Base-by-base conservation (phyloP, 305 asterid species). In the Fraxinus angustifolia region DNA sequence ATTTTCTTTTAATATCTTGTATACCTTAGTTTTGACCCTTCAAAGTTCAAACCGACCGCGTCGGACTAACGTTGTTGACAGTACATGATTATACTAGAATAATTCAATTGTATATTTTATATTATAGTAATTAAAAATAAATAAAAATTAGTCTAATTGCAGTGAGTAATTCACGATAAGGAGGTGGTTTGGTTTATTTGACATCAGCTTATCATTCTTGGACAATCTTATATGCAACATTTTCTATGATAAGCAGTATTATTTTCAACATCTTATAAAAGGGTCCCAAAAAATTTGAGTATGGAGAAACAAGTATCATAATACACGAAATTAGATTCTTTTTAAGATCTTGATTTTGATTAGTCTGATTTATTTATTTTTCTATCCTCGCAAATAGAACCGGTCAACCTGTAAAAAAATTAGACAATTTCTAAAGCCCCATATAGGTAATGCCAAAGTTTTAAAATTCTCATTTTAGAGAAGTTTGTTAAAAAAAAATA, bases 21-120 rank as follows among this genome's bases (percentile, higher is more conserved):
- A 6, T 81, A 75, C 87, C 60, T 72, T 11, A 50, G 16, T 75
- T 73, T 70, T 11, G 79, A 19, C 84, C 89, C 90, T 34, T 34
- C 38, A 33, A 33, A 33, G 36, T 79, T 81, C 87, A 72, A 67
- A 87, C 89, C 89, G 87, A 75, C 92, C 81, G 73, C 23, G 58
- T n/a, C 79, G 16, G 33, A 36, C 62, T 30, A 74, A 10, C 34
- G 3, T 80, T 30, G 26, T 36, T 6, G 28, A 12, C 26, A 23
- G 26, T 23, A n/a, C 21, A 8, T 0, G 28, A 8, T 58, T 56
- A 62, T 62, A 65, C 62, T 73, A 26, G 23, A 73, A 21, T 62
- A 73, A 7, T 74, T 35, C 73, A 73, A 19, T 11, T 21, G 33
- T 45, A 79, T 28, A 30, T 12, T 2, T 70, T 14, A 12, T 8